phyloP scores from a whole-genome alignment of 1,139 yeast species.

The Geotrichum fermentans region DNA sequence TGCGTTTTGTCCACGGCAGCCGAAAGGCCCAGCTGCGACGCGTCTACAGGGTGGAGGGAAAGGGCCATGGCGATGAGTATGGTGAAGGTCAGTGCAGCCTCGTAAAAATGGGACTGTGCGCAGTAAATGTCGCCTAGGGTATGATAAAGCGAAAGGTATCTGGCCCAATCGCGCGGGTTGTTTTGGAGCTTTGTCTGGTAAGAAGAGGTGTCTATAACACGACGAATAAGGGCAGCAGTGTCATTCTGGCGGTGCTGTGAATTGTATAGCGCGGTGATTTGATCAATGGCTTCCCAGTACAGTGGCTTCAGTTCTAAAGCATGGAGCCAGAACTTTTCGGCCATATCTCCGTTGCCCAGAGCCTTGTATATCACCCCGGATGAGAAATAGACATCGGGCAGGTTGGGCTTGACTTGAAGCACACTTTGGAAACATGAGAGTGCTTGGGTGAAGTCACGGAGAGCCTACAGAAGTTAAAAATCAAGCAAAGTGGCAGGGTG shows the following conservation, averaged over 20 bases:
- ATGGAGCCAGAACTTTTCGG: constrained; percentile 27
- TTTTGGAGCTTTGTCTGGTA: constrained; percentile 7
- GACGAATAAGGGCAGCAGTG: constrained; percentile 24
- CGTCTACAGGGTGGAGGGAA: constrained; percentile 1
- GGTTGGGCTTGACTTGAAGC: constrained; percentile 21
- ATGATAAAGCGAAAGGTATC: constrained; percentile 30
- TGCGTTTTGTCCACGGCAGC: constrained; percentile 3
- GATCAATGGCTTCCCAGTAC: constrained; percentile 33
- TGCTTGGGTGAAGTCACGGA: constrained; percentile 21
- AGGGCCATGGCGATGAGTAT: constrained; percentile 19
- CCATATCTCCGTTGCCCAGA: constrained; percentile 21
- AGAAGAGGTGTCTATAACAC: constrained; percentile 14
- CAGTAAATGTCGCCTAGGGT: constrained; percentile 30
- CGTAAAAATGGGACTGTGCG: constrained; percentile 19
- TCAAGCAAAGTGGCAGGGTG: not conserved
- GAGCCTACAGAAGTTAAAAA: constrained; percentile 15
- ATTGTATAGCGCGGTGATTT: constrained; percentile 25
- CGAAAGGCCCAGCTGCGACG: constrained; percentile 4
- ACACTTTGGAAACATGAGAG: constrained; percentile 18
- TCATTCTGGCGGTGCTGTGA: constrained; percentile 25
- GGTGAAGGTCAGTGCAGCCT: constrained; percentile 24
- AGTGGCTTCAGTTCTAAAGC: constrained; percentile 26
- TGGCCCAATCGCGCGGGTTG: constrained; percentile 27
- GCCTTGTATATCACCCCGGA: constrained; percentile 27
- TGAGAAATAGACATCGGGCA: constrained; percentile 28